phyloP scores from a whole-genome alignment of 2,329 filamentous ascomycete species.

The Sordariomycetes sp. region DNA sequence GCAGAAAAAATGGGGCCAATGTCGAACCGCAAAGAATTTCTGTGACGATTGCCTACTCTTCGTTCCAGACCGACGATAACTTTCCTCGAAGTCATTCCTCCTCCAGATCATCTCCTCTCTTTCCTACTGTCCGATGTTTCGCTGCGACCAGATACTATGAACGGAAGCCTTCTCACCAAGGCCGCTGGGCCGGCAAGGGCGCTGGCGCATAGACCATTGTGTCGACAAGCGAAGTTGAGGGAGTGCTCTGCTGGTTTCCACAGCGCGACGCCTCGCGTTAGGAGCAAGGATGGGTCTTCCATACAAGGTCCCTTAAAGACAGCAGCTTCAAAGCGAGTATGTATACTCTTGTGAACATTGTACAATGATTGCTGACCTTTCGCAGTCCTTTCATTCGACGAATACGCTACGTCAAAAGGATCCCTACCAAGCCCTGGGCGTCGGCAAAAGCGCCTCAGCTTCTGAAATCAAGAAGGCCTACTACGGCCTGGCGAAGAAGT shows the following conservation, averaged over 20 bases:
- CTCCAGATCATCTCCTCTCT: slow-evolving; percentile 4
- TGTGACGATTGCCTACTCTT: slow-evolving; percentile 7
- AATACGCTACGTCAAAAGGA: slow-evolving; percentile 52
- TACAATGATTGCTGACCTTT: not conserved
- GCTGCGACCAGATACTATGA: slow-evolving; percentile 33
- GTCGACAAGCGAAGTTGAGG: slow-evolving; percentile 27
- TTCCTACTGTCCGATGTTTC: slow-evolving; percentile 4
- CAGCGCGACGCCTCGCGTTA: not conserved
- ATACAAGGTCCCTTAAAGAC: not conserved
- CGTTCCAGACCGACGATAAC: no score
- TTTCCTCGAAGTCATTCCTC: not conserved
- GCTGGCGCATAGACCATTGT: slow-evolving; percentile 32
- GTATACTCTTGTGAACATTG: no score
- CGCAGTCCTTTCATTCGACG: slow-evolving; percentile 53
- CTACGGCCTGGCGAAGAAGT: slow-evolving; percentile 96
- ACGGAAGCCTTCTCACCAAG: slow-evolving; percentile 36
- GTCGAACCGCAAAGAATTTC: slow-evolving; percentile 17
- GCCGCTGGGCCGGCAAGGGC: slow-evolving; percentile 34
- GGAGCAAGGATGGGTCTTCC: not conserved
- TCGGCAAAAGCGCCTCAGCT: slow-evolving; percentile 70
- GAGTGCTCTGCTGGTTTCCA: slow-evolving; percentile 21
- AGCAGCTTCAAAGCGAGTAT: no score
- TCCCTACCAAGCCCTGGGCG: slow-evolving; percentile 80
- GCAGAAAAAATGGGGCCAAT: slow-evolving; percentile 9
- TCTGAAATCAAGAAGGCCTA: slow-evolving; percentile 97